Conservation (phyloP, 2,329 filamentous ascomycete genomes). For the Alternaria gaisen region DNA sequence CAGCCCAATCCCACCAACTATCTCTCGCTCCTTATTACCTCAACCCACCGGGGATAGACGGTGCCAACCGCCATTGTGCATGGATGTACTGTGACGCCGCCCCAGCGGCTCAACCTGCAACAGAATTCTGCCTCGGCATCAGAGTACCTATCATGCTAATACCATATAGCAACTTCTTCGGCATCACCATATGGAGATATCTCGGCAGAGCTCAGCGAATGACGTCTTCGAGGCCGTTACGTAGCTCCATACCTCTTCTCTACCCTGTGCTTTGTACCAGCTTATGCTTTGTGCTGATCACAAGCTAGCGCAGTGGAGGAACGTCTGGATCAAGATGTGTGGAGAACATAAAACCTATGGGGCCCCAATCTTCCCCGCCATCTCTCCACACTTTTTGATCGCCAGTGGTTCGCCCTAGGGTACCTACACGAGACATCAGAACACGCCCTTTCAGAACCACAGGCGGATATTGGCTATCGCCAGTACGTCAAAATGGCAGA, state of each 20-base stretch:
- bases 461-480: not conserved
- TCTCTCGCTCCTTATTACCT: not conserved
- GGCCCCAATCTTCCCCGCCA: not conserved
- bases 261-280: not conserved
- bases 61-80: not conserved
- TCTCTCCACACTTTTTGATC: not conserved
- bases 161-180: not conserved
- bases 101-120: not conserved
- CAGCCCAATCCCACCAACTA: not conserved
- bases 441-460: not conserved
- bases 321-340: not conserved
- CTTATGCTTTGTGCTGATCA: not conserved
- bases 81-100: not conserved
- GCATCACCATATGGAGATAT: not conserved
- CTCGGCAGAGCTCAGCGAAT: not conserved
- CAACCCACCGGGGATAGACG: not conserved
- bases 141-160: not conserved
- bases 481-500: not conserved
- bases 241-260: not conserved
- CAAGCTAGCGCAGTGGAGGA: not conserved
- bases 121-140: not conserved
- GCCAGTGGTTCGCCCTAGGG: not conserved
- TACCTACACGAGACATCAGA: not conserved
- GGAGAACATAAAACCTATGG: not conserved
- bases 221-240: not conserved